Percentiles rank a stretch among this genome's conserved stretches.
Evolutionary conservation across 192 early-diverging fungal species (phyloP).

Genomic region (Phlyctochytrium bullatum): DNA sequence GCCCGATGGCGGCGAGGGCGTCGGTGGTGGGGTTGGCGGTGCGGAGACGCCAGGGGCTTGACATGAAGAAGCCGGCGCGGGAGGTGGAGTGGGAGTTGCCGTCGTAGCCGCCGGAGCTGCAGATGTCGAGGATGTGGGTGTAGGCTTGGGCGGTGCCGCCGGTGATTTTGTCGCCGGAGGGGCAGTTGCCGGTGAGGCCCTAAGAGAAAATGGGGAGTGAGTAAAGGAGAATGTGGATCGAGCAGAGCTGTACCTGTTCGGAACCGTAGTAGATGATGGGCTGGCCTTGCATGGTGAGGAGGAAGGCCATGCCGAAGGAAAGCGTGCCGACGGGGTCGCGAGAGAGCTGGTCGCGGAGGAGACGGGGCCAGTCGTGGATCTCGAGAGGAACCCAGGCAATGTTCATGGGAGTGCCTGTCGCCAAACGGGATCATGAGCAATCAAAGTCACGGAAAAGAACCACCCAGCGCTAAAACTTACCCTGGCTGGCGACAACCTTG

Average conservation of each 20-base stretch:
- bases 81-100: neutral
- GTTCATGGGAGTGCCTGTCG: neutral
- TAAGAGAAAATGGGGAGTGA: too few relatives aligned
- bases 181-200: slow-evolving; percentile 3
- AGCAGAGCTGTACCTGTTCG: too few relatives aligned
- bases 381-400: neutral
- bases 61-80: neutral
- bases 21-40: slow-evolving; percentile 5
- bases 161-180: neutral
- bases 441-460: neutral
- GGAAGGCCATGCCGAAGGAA: neutral
- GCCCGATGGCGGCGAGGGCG: neutral
- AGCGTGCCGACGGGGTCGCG: neutral
- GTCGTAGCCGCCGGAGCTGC: neutral
- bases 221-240: too few relatives aligned
- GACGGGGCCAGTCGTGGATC: slow-evolving; percentile 8
- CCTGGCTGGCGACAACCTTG: neutral
- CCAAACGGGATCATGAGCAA: too few relatives aligned
- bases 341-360: neutral
- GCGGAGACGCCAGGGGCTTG: neutral
- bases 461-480: neutral
- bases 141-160: neutral
- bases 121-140: neutral
- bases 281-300: slow-evolving; percentile 7
- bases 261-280: slow-evolving; percentile 7